Evolutionary conservation across 2,329 filamentous ascomycete genomes (phyloP), one percentile per base, ranked within the genome.

Genomic region (Tricladium varicosporioides): DNA sequence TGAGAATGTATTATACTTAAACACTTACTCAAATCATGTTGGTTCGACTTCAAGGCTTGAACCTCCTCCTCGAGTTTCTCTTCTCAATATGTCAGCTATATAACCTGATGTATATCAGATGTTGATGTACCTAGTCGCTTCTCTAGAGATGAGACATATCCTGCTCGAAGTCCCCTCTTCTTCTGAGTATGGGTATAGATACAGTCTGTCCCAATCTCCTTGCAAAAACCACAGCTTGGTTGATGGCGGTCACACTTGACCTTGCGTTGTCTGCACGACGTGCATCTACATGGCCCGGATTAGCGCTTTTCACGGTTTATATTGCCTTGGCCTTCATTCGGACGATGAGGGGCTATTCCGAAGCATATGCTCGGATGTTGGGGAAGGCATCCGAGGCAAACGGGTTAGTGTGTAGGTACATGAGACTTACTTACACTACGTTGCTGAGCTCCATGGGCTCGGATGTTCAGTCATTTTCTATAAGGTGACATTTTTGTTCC

Each of bases 91-190:
- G 40, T 52, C 22, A 52, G 50, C 18, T 11, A 22, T 27, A 5
- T n/a, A 10, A 9, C 16, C 15, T 22, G 15, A 31, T 15, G 15
- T 9, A 33, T 14, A 5, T 48, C 16, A 7, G n/a, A 19, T 19
- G n/a, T 49, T n/a, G 13, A 27, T 7, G 22, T 48, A 73, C 72
- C 65, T 51, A 74, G 60, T 27, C 73, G 63, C 51, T 66, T 64
- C 59, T 75, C 73, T 10, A 74, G 59, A 33, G 69, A 62, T 11
- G 71, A 69, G 5, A 75, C 72, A 61, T 74, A 75, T n/a, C 73
- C 73, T 18, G 73, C 68, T 10, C 68, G 60, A 9, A 70, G 59
- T 13, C 68, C 68, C 14, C 63, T 61, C 58, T 70, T 70, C 54
- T 63, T 66, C 19, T 64, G 58, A 27, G 63, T 54, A 9, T 53